Base-by-base conservation (phyloP, 202 grass and related monocot species). In the Bolboschoenoplectus hybrid region DNA sequence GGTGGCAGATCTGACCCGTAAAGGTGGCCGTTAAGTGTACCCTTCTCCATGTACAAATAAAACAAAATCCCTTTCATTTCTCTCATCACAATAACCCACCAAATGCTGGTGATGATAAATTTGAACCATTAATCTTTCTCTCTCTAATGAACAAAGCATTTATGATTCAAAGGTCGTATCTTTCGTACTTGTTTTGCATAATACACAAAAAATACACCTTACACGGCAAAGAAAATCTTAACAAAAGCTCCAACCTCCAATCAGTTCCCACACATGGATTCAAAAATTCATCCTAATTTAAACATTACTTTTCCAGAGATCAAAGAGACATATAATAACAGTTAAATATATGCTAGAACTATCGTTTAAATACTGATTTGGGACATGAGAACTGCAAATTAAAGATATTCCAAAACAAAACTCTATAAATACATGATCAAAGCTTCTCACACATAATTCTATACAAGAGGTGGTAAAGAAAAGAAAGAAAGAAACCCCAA, bases 61-160 rank as follows among this genome's bases (percentile, higher is more conserved):
- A 97, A 91, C 11, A 97, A 89, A 88, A 93, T 95, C 91, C 89
- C 89, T 91, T 87, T 97, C 95, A 8, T 86, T 87, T 89, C 67
- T 85, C 43, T 93, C 91, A 85, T 93, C 87, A 74, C 93, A 92
- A 84, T 89, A 98, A 39, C 93, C 93, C 91, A 93, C 91, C 9
- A 95, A 89, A 82, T 95, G 93, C 16, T 91, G 89, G 86, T 95
- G 91, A 67, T 38, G 64, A 67, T 39, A 39, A 67, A 67, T 67
- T 66, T 35, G 36, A 66, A 66, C 34, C 11, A 67, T 67, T 11
- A 10, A 9, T 5, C 64, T 67, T 12, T 32, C 13, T 67, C 64
- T 67, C 35, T 39, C 5, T 67, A 36, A 56, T 39, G 34, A 67
- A 39, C 3, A 12, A 67, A 67, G 34, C 35, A 67, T 40, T 14